Conservation (phyloP, 257 asterid genomes). For the Nicotiana tabacum region DNA sequence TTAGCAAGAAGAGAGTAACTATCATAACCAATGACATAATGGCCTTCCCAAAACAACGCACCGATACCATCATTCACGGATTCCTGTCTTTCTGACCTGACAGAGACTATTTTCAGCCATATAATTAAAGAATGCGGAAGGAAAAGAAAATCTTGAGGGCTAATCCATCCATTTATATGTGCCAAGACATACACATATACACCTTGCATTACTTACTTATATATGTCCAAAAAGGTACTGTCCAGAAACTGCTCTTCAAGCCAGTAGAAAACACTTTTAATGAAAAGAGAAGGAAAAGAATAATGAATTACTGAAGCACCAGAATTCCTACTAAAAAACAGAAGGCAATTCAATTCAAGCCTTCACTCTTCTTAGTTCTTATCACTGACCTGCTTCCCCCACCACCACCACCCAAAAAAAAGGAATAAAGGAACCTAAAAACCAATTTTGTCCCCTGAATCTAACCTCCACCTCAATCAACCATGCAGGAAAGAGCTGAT, state of each 20-base stretch:
- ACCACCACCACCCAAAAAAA: not conserved
- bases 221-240: slow-evolving; percentile 38
- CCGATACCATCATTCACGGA: not conserved
- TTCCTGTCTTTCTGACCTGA: not conserved
- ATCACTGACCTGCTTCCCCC: slow-evolving; percentile 15
- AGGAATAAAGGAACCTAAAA: not conserved
- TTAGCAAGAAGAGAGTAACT: not conserved
- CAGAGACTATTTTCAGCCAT: not conserved
- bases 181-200: slow-evolving; percentile 39
- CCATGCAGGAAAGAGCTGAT: not conserved
- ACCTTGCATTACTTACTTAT: slow-evolving; percentile 39
- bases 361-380: slow-evolving; percentile 3
- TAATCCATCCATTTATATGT: slow-evolving; percentile 25
- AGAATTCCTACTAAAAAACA: slow-evolving; percentile 6
- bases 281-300: slow-evolving; percentile 26
- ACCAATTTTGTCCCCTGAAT: not conserved
- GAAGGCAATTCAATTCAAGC: not conserved
- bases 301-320: slow-evolving; percentile 15
- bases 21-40: not conserved
- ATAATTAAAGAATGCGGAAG: slow-evolving; percentile 16
- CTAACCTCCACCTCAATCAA: slow-evolving; percentile 12
- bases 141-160: slow-evolving; percentile 26
- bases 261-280: slow-evolving; percentile 25
- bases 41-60: not conserved
- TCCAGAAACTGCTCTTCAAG: slow-evolving; percentile 18